Evolutionary conservation across 129 eudicot genomes (phyloP), one percentile per base, ranked within the genome.

Genomic region (Tagetes erecta): DNA sequence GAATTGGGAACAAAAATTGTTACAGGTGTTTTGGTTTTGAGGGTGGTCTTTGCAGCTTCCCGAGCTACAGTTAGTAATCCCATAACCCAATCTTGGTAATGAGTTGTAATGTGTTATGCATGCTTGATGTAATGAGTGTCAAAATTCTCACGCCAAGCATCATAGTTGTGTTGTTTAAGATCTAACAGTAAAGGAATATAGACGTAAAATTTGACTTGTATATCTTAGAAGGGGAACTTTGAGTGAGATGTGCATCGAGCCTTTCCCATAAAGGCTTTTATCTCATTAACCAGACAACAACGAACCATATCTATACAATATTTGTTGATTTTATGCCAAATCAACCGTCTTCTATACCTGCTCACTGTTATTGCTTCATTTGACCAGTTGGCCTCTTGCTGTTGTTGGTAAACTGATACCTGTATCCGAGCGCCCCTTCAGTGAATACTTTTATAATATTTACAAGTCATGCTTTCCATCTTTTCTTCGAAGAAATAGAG

Each of bases 341-440:
- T 10, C 9, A n/a, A 35, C 14, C 56, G 11, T 37, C 34, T 12
- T 63, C 30, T 50, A 35, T 42, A 14, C 55, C 41, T 76, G 33
- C 63, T 64, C 3, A 51, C 14, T 46, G 13, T 58, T 60, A 20
- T 70, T 10, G 42, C 33, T 80, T 68, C 37, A 50, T n/a, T 27
- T 46, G 56, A 75, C 35, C 83, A 87, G 92, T 82, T 87, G 92
- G 92, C 92, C 92, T 44, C 88, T 87, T 76, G 92, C 92, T 2
- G 80, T 71, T 36, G 8, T 84, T 35, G 92, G 89, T 20, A 87
- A 87, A 72, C 74, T 84, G 78, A 84, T 87, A 72, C 92, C 92
- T 33, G 92, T 87, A 5, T 77, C 92, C 0, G 76, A 79, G 47
- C 83, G 73, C 45, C 92, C 88, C 9, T 69, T 84, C 53, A 73